phyloP scores from a whole-genome alignment of 805 yeast genomes.

The Ogataea dorogensis region DNA sequence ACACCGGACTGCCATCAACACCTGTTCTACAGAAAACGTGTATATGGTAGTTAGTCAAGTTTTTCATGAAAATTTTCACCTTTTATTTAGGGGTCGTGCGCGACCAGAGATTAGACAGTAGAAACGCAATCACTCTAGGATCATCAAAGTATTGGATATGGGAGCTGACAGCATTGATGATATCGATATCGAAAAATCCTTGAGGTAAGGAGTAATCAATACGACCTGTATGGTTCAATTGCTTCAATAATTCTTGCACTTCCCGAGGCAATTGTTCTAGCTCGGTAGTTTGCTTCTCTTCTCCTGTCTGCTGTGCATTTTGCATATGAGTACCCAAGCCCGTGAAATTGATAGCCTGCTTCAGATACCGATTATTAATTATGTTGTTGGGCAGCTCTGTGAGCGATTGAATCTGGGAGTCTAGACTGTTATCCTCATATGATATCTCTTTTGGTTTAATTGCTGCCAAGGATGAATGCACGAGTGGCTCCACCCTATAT shows the following conservation, averaged over 20 bases:
- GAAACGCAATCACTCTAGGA: slow-evolving; percentile 75
- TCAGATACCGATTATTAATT: slow-evolving; percentile 30
- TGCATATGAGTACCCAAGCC: slow-evolving; percentile 14
- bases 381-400: slow-evolving; percentile 20
- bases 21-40: slow-evolving; percentile 9
- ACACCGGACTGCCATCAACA: slow-evolving; percentile 8
- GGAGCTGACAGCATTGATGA: slow-evolving; percentile 79
- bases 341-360: slow-evolving; percentile 19
- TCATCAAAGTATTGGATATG: slow-evolving; percentile 90
- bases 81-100: slow-evolving; percentile 9
- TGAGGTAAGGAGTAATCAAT: slow-evolving; percentile 79
- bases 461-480: slow-evolving; percentile 47
- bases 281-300: slow-evolving; percentile 3
- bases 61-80: slow-evolving; percentile 2
- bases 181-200: slow-evolving; percentile 74
- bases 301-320: background rate
- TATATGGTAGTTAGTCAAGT: slow-evolving; percentile 3
- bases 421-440: slow-evolving; percentile 50
- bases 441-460: slow-evolving; percentile 59
- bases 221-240: slow-evolving; percentile 69
- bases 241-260: slow-evolving; percentile 37
- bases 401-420: slow-evolving; percentile 28
- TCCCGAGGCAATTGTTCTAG: slow-evolving; percentile 24
- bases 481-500: slow-evolving; percentile 83
- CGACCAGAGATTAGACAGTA: slow-evolving; percentile 55